Evolutionary conservation across 2,329 filamentous ascomycete genomes (phyloP), one percentile per base, ranked within the genome.

Genomic region (Thyridium curvatum): DNA sequence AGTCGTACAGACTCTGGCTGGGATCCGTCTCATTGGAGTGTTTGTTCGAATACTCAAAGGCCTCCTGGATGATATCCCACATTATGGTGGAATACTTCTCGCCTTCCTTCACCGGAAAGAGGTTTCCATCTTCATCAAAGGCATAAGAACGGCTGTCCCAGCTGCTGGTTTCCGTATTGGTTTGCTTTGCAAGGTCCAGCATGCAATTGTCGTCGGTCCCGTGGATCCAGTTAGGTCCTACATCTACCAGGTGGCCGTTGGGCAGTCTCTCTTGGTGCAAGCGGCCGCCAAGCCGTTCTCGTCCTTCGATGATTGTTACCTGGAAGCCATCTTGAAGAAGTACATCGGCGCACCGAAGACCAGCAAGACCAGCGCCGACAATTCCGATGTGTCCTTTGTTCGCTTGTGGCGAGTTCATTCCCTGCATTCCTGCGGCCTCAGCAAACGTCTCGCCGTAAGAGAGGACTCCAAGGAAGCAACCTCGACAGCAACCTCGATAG

Each of bases 201-300:
- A 87, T 84, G 0, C 84, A 81, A 51, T 88, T 89, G 45, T 80
- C 69, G 1, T 75, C 65, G 6, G 81, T 86, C 28, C 84, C 84
- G 43, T 89, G 84, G 37, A 89, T 86, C 84, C 84, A 89, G 50
- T 88, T 89, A n/a, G 84, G 81, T 1, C 84, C 84, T 26, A 74
- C 58, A 46, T 80, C 76, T n/a, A 77, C 67, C 8, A 67, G 47
- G 21, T 65, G 60, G 0, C 69, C 69, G 30, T 71, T 72, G 12
- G 62, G 58, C 4, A 79, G 61, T 16, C 52, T 56, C 37, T 66
- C 59, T 49, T 79, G 76, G 39, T 69, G 61, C 21, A 85, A 66
- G 26, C 84, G 72, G 2, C 84, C 84, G 10, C 84, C 84, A 30
- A 87, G 54, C 7, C 84, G 71, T 51, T 81, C 60, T 13, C 84